phyloP scores from a whole-genome alignment of 1,284 basidiomycete species.

The Chondrostereum purpureum region DNA sequence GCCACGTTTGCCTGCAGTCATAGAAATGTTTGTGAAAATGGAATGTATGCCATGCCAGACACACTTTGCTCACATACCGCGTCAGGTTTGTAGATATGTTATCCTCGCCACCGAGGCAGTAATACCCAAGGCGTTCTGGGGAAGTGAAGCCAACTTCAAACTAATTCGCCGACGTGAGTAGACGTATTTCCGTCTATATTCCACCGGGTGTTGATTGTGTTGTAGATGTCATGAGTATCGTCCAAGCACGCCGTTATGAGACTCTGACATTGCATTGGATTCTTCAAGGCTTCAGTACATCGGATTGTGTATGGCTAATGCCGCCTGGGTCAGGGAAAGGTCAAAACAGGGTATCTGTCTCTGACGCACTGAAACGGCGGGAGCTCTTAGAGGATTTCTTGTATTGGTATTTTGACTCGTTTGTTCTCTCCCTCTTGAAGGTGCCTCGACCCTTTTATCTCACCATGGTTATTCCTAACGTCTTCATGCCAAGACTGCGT shows the following conservation, averaged over 20 bases:
- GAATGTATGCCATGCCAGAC: no score
- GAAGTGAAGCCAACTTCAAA: slow-evolving; percentile 64
- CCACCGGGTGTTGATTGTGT: slow-evolving; percentile 4
- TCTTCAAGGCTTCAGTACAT: slow-evolving; percentile 71
- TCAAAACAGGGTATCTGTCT: slow-evolving; percentile 48
- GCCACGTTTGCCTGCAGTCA: slow-evolving; percentile 67
- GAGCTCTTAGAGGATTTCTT: slow-evolving; percentile 80
- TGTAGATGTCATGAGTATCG: slow-evolving; percentile 66
- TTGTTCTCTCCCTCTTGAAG: slow-evolving; percentile 75
- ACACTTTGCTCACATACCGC: slow-evolving; percentile 4
- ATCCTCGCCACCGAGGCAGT: slow-evolving; percentile 58
- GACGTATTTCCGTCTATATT: not conserved
- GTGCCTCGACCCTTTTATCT: slow-evolving; percentile 32
- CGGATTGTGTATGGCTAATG: slow-evolving; percentile 79
- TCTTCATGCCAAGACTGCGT: slow-evolving; percentile 61
- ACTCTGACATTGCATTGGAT: slow-evolving; percentile 75
- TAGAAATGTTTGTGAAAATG: slow-evolving; percentile 18
- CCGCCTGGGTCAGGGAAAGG: slow-evolving; percentile 32
- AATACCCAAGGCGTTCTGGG: slow-evolving; percentile 77
- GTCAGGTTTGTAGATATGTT: slow-evolving; percentile 69
- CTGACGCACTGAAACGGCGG: slow-evolving; percentile 69
- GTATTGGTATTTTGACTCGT: slow-evolving; percentile 89
- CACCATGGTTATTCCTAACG: slow-evolving; percentile 2
- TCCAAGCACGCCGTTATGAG: slow-evolving; percentile 76
- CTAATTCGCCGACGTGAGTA: slow-evolving; percentile 55